Base-by-base conservation (phyloP, 2,329 filamentous ascomycete genomes). In the Byssochlamys sp. region DNA sequence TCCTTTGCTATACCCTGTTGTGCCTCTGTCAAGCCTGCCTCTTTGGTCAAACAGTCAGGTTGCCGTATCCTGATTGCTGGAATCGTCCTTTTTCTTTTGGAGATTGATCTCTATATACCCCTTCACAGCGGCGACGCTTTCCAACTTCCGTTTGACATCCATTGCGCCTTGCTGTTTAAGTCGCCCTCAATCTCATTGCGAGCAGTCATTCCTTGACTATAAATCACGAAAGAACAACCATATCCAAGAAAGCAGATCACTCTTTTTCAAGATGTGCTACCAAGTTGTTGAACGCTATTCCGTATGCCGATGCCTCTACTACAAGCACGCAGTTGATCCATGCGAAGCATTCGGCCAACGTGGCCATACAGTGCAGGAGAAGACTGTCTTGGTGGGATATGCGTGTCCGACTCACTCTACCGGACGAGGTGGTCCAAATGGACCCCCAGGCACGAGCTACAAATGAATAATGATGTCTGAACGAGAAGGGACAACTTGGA, bases 301-400 rank as follows among this genome's bases (percentile, higher is more conserved):
- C 57, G 89, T 87, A 57, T 96, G 91, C 80, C 83, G 85, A 62
- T 96, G 91, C 75, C 81, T 92, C 65, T 95, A 96, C 79, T 90
- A 92, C 78, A 82, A 87, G 68, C 91, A 96, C 72, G 85, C 89
- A 53, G 81, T 96, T 66, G 91, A 96, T 69, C 87, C 88, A 60
- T 96, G 91, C 71, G 79, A 84, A 53, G 80, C 84, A 35, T 90
- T 90, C 70, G 88, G 87, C 60, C 85, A 87, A 59, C 82, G 84
- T 54, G 87, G 87, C 52, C 91, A 96, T 68, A 66, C 67, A 52
- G 77, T 91, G 58, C 84, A 90, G 63, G 85, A 89, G 67, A 86
- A 87, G 70, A 88, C 83, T 5, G 88, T 96, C 55, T 79, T 89
- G 24, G 90, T 96, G 26, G 91, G 91, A 55, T 94, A 94, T 69